Evolutionary conservation across 768 basidiomycete genomes (phyloP).

Genomic region (Termitomyces sp.): DNA sequence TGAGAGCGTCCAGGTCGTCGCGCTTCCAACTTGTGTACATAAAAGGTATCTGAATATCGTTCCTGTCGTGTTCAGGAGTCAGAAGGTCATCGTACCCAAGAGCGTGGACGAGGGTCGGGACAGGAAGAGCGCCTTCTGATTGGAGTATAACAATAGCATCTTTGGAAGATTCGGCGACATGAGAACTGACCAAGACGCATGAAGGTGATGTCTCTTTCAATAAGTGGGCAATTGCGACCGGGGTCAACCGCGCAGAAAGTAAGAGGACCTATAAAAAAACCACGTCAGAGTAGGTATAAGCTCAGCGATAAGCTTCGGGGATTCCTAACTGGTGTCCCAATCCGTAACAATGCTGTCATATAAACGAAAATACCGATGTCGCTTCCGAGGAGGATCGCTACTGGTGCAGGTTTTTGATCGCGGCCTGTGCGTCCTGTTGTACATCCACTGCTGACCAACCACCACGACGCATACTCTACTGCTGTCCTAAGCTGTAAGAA

Average conservation of each 20-base stretch:
- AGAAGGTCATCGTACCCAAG: slow-evolving; percentile 28
- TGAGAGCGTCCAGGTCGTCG: slow-evolving; percentile 34
- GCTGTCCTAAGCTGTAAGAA: slow-evolving; percentile 30
- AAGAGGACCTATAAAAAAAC: slow-evolving; percentile 27
- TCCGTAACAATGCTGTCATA: slow-evolving; percentile 32
- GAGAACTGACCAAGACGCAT: slow-evolving; percentile 27
- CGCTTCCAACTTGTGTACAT: slow-evolving; percentile 20
- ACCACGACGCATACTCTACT: slow-evolving; percentile 31
- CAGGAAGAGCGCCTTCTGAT: slow-evolving; percentile 8
- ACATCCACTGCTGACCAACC: slow-evolving; percentile 28
- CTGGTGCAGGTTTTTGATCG: slow-evolving; percentile 26
- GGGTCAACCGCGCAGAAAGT: slow-evolving; percentile 33
- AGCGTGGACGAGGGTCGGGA: slow-evolving; percentile 24
- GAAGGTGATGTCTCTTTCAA: slow-evolving; percentile 28
- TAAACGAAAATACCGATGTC: slow-evolving; percentile 36
- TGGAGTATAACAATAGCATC: slow-evolving; percentile 23
- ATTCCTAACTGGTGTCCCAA: slow-evolving; percentile 32
- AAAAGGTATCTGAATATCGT: slow-evolving; percentile 23
- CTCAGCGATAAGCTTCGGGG: background rate
- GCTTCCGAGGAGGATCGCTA: slow-evolving; percentile 34
- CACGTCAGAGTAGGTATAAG: background rate
- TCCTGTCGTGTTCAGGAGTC: slow-evolving; percentile 13
- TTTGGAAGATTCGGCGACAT: slow-evolving; percentile 27
- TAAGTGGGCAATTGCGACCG: slow-evolving; percentile 33
- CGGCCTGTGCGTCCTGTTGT: slow-evolving; percentile 23